phyloP scores from a whole-genome alignment of 371 early-diverging fungal species.

The Mucor circinelloides region DNA sequence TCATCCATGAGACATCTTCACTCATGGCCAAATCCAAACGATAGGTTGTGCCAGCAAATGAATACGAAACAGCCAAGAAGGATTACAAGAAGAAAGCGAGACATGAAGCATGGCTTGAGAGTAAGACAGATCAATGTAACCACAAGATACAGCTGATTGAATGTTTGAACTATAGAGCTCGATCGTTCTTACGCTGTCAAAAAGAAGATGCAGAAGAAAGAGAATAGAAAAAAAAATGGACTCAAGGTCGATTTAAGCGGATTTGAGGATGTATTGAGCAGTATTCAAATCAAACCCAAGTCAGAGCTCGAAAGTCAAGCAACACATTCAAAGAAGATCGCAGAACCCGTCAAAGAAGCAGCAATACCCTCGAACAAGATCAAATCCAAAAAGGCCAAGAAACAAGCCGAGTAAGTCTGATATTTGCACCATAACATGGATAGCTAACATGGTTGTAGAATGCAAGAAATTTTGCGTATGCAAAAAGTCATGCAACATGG shows the following conservation, averaged over 20 bases:
- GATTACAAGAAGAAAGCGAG: slow-evolving; percentile 55
- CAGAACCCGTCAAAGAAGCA: slow-evolving; percentile 7
- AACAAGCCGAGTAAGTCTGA: slow-evolving; percentile 56
- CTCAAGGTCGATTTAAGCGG: slow-evolving; percentile 39
- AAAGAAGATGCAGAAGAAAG: slow-evolving; percentile 50
- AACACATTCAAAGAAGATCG: slow-evolving; percentile 16
- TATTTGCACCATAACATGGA: neutral
- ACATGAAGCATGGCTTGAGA: slow-evolving; percentile 63
- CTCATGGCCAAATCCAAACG: neutral
- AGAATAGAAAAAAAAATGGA: slow-evolving; percentile 34
- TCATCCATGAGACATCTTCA: neutral
- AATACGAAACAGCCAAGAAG: slow-evolving; percentile 36
- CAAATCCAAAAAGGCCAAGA: slow-evolving; percentile 53
- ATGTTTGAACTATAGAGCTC: slow-evolving; percentile 37
- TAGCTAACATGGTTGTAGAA: slow-evolving; percentile 26
- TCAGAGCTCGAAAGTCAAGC: slow-evolving; percentile 22
- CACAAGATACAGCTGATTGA: neutral
- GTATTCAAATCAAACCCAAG: slow-evolving; percentile 31
- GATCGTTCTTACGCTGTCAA: slow-evolving; percentile 53
- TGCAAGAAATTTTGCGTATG: slow-evolving; percentile 70
- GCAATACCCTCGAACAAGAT: slow-evolving; percentile 36
- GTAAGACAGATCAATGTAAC: slow-evolving; percentile 28
- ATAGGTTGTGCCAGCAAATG: slow-evolving; percentile 19
- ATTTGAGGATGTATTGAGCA: slow-evolving; percentile 48
- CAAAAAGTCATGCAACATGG: slow-evolving; percentile 70